Evolutionary conservation across 352 stramenopile species (phyloP).

Genomic region (Blastocystis sp.): DNA sequence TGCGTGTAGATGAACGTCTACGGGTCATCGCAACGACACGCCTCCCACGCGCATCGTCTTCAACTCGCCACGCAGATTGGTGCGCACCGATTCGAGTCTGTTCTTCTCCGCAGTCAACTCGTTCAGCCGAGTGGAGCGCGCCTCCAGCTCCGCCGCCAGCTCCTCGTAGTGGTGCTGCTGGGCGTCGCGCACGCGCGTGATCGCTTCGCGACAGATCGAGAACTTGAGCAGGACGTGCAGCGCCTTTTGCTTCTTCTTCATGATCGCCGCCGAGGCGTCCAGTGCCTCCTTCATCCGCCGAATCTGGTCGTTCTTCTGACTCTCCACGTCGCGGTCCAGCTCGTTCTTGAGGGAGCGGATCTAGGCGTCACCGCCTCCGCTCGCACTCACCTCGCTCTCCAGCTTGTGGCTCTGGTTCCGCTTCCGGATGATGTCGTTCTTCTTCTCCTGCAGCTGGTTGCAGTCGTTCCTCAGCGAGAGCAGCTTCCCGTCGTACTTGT

Average conservation of each 20-base stretch:
- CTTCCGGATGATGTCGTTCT: constrained; percentile 1
- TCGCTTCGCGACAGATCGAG: constrained; percentile 5
- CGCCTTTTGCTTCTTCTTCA: not conserved
- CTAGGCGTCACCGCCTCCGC: not conserved
- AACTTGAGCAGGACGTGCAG: not conserved
- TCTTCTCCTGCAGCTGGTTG: not conserved
- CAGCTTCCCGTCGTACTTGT: constrained; percentile 75
- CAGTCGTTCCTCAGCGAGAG: not conserved
- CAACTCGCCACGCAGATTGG: constrained; percentile 77
- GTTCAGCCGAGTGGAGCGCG: not conserved
- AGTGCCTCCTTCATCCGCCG: constrained; percentile 76
- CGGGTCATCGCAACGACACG: not conserved
- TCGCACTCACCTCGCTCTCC: not conserved
- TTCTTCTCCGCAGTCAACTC: constrained; percentile 74
- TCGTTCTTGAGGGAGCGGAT: not conserved
- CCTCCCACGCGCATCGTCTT: constrained; percentile 75
- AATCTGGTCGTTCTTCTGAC: constrained; percentile 77
- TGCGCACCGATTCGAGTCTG: constrained; percentile 76
- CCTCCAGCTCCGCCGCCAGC: not conserved
- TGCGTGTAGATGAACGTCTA: constrained; percentile 59
- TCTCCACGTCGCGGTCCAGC: constrained; percentile 35
- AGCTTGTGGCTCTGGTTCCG: not conserved
- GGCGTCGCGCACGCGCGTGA: not conserved
- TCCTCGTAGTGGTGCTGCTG: not conserved
- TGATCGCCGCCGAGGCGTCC: not conserved